These are phyloP conservation scores for Metschnikowia picachoensis DNA, from an alignment of 805 yeast genomes.

Conservation along the genomic window DNA sequence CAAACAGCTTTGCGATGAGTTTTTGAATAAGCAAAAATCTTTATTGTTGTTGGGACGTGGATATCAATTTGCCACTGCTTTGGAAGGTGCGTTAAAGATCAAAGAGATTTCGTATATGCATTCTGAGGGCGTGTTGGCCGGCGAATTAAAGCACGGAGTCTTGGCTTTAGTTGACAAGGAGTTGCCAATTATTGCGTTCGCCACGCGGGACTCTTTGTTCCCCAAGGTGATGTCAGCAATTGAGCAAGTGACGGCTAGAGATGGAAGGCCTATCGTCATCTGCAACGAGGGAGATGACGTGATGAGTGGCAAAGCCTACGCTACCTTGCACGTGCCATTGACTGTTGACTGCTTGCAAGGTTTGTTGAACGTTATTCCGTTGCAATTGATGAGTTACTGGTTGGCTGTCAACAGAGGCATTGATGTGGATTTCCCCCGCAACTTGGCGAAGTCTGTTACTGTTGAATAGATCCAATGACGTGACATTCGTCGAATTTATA, in stretches of 20 bases:
- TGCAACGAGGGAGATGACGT: conserved; percentile 78
- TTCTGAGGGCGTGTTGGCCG: conserved; percentile 98
- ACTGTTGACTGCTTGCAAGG: conserved; percentile 99
- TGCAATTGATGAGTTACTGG: conserved; percentile 96
- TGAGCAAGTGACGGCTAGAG: conserved; percentile 95
- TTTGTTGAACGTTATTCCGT: conserved; percentile 84
- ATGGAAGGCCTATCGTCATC: conserved; percentile 92
- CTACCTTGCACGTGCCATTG: conserved; percentile 84
- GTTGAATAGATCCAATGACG: conserved; percentile 59
- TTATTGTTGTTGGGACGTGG: conserved; percentile 94
- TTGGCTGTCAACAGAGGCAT: conserved; percentile 91
- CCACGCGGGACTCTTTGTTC: conserved; percentile 93
- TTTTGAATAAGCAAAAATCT: conserved; percentile 78
- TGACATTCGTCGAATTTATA: conserved; percentile 5
- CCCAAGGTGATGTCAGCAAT: conserved; percentile 95
- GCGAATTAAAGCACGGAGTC: conserved; percentile 98
- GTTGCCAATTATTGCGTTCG: conserved; percentile 92
- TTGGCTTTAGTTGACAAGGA: conserved; percentile 93
- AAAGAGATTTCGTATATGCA: conserved; percentile 99
- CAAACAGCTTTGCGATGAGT: conserved; percentile 66
- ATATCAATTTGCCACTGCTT: conserved; percentile 92
- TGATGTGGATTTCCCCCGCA: conserved; percentile 98
- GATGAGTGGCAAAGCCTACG: conserved; percentile 54
- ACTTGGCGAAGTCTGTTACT: conserved; percentile 96
- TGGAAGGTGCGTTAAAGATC: conserved; percentile 97